These are phyloP conservation scores for Dinochytrium kinnereticum DNA, from an alignment of 371 early-diverging fungal genomes.

Conservation along the genomic window DNA sequence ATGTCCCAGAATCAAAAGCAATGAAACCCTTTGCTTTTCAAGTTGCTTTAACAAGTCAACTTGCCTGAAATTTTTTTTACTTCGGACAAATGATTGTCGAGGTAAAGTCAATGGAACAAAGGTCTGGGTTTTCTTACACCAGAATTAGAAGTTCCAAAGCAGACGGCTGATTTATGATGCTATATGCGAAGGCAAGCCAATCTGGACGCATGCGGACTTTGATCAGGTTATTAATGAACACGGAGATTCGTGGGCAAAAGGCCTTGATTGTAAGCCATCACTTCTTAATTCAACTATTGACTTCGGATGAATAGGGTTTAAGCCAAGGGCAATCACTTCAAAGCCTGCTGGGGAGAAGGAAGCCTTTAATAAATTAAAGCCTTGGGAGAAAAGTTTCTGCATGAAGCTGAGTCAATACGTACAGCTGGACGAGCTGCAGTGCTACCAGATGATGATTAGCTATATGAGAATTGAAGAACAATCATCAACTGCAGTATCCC, in stretches of 20 bases:
- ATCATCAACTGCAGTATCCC: neutral
- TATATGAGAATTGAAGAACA: conserved; percentile 16
- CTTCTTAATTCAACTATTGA: no score
- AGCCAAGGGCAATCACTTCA: neutral
- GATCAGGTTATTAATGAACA: neutral
- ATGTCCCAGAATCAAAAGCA: no score
- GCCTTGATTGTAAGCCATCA: conserved; percentile 17
- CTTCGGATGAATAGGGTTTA: no score
- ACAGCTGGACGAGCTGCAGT: conserved; percentile 40
- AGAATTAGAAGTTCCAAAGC: neutral
- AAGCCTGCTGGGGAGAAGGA: neutral
- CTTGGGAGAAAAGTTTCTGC: conserved; percentile 19
- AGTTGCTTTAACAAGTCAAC: no score
- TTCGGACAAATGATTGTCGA: no score
- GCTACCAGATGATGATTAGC: conserved; percentile 14
- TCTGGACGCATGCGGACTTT: neutral
- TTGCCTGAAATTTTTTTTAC: no score
- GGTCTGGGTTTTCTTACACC: no score
- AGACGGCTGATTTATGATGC: neutral
- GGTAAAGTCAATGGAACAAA: no score
- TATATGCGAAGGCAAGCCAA: neutral
- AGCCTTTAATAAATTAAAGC: neutral
- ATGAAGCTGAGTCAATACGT: conserved; percentile 27
- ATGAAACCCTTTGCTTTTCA: no score
- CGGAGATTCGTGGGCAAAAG: neutral